Base-by-base conservation (phyloP, 306 rosid species). In the Ceratonia siliqua region DNA sequence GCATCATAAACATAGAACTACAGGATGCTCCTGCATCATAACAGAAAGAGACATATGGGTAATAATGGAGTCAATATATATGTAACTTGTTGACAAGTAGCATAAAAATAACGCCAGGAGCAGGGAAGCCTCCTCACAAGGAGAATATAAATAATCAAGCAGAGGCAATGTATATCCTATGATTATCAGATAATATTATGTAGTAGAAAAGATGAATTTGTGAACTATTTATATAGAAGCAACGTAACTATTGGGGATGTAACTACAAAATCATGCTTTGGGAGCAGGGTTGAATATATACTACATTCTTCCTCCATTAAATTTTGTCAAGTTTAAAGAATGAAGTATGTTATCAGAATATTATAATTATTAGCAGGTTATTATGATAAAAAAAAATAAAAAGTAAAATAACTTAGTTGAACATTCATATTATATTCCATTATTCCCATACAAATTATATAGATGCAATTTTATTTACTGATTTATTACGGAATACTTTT, bases 41-140 rank as follows among this genome's bases (percentile, higher is more conserved):
- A n/a, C n/a, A 6, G 50, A 55, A 30, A 52, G 6, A 6, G 18
- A 43, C n/a, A 65, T 33, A 9, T 21, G 10, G 68, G 71, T 28
- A 45, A 33, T 49, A 64, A 54, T 24, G 17, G 57, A 14, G 33
- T 4, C 41, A 54, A 70, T 27, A 64, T 49, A 48, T 39, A 55
- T 21, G 41, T 62, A 53, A 57, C 35, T 52, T 17, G 52, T 55
- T 41, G 32, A 38, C 50, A 52, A 3, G 4, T 35, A 28, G 63
- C 0, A 1, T 72, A 54, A 10, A 14, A 32, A 68, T 59, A 62
- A 17, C 73, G 22, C 32, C 12, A 39, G 48, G 32, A 74, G 41
- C 68, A 53, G 50, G n/a, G 48, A 14, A 53, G 32, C 62, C 61
- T 42, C 49, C 49, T 67, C 72, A 46, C 28, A 38, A 18, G 64